Conservation (phyloP, 1,139 yeast species). For the Candida anutae region DNA sequence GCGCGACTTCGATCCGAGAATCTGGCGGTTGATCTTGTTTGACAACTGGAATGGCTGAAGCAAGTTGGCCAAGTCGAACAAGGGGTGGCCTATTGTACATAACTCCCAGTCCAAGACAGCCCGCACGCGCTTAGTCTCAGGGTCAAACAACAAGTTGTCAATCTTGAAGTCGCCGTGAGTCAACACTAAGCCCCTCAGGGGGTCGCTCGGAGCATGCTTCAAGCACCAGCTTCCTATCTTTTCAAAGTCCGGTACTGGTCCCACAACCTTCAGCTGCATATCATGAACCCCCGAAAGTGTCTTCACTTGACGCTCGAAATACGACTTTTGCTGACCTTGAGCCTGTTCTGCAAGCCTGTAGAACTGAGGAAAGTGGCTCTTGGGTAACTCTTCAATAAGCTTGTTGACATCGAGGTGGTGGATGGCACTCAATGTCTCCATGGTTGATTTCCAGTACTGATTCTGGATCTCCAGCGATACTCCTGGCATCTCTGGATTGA, state of each 20-base stretch:
- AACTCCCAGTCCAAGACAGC: conserved; percentile 67
- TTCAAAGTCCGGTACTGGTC: conserved; percentile 44
- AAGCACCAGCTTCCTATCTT: conserved; percentile 37
- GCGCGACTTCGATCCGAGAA: conserved; percentile 23
- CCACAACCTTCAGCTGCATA: conserved; percentile 45
- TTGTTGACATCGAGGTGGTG: conserved; percentile 44
- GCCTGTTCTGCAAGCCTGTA: conserved; percentile 16
- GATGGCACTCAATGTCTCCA: conserved; percentile 43
- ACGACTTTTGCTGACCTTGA: conserved; percentile 13
- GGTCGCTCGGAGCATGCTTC: conserved; percentile 40
- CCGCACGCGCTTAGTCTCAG: conserved; percentile 38
- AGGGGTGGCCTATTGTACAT: conserved; percentile 61
- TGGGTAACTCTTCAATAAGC: conserved; percentile 39
- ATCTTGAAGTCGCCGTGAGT: conserved; percentile 67
- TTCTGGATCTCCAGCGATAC: conserved; percentile 17
- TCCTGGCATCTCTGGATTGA: conserved; percentile 44
- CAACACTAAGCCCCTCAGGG: conserved; percentile 31
- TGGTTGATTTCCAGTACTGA: conserved; percentile 43
- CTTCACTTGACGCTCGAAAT: conserved; percentile 49
- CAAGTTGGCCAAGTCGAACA: conserved; percentile 56
- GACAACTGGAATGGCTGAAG: conserved; percentile 53
- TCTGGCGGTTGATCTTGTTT: conserved; percentile 19
- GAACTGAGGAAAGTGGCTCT: conserved; percentile 40
- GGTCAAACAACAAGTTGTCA: conserved; percentile 53
- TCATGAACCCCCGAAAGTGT: conserved; percentile 42